phyloP scores from a whole-genome alignment of 495 filamentous ascomycete species.

The Sporormia fimetaria region DNA sequence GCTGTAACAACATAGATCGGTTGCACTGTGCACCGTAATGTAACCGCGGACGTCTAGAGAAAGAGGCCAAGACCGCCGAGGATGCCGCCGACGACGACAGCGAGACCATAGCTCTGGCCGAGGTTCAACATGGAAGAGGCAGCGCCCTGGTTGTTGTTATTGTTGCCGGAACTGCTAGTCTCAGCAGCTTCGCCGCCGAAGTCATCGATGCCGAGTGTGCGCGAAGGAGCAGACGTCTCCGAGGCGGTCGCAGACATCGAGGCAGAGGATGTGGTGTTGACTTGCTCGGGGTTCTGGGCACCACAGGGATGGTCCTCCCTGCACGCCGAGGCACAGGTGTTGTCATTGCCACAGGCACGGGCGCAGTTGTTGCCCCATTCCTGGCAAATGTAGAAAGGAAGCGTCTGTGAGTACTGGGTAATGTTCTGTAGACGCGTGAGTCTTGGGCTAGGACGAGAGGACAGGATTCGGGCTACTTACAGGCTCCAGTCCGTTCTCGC shows the following conservation, averaged over 20 bases:
- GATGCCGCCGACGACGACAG: slow-evolving; percentile 45
- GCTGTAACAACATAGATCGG: too few relatives aligned
- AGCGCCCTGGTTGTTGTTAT: slow-evolving; percentile 28
- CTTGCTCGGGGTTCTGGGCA: slow-evolving; percentile 53
- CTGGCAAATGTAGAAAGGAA: slow-evolving; percentile 76
- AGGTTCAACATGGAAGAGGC: slow-evolving; percentile 42
- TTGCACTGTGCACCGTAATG: too few relatives aligned
- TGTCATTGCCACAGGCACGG: slow-evolving; percentile 45
- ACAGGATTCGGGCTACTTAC: too few relatives aligned
- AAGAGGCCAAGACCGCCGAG: slow-evolving; percentile 49
- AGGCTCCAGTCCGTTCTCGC: slow-evolving; percentile 56
- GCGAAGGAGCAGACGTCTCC: slow-evolving; percentile 28
- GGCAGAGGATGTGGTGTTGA: slow-evolving; percentile 47
- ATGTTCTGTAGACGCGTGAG: too few relatives aligned
- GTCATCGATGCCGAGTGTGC: slow-evolving; percentile 34
- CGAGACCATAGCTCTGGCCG: slow-evolving; percentile 48
- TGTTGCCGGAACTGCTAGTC: slow-evolving; percentile 29
- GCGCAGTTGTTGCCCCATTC: slow-evolving; percentile 64
- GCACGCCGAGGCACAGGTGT: slow-evolving; percentile 52
- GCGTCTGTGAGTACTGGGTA: slow-evolving; percentile 71
- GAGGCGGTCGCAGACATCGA: slow-evolving; percentile 36
- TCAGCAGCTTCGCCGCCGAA: slow-evolving; percentile 36
- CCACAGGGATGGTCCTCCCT: slow-evolving; percentile 67
- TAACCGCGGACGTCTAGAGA: too few relatives aligned
- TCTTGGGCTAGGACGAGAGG: too few relatives aligned